These are phyloP conservation scores for Lobulomyces angularis DNA, from an alignment of 192 early-diverging fungal species.

Conservation along the genomic window DNA sequence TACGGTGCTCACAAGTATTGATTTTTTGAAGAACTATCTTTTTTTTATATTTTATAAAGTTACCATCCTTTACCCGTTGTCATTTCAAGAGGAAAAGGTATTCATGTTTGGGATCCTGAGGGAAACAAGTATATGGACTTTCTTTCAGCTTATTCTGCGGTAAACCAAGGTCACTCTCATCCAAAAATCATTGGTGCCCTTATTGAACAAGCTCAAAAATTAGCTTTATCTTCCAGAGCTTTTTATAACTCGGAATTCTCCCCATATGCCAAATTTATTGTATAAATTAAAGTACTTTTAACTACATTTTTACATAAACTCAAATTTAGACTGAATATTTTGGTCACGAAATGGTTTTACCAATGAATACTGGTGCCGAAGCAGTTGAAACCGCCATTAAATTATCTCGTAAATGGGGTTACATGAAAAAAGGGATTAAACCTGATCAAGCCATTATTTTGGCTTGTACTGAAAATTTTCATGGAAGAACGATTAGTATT, in stretches of 20 bases:
- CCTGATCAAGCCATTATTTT: conserved; percentile 71
- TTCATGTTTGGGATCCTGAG: conserved; percentile 91
- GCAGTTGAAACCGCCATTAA: conserved; percentile 98
- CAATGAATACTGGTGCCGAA: conserved; percentile 98
- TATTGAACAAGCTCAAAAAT: conserved; percentile 72
- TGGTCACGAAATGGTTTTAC: conserved; percentile 93
- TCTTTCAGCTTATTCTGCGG: conserved; percentile 70
- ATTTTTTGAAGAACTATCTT: not conserved
- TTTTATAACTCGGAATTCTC: conserved; percentile 96
- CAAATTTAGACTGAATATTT: conserved; percentile 45
- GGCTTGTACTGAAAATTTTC: conserved; percentile 82
- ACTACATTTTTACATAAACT: not conserved
- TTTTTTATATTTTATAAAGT: conserved; percentile 18
- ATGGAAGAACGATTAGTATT: conserved; percentile 85
- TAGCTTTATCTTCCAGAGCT: conserved; percentile 83
- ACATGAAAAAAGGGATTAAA: conserved; percentile 77
- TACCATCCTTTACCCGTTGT: conserved; percentile 97
- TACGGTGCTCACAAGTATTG: conserved; percentile 95
- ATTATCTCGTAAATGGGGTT: conserved; percentile 94
- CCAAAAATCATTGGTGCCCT: conserved; percentile 88
- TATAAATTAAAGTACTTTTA: not conserved
- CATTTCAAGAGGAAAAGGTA: conserved; percentile 71
- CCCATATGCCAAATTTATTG: conserved; percentile 73
- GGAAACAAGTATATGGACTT: conserved; percentile 79
- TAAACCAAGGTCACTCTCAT: conserved; percentile 87